phyloP scores from a whole-genome alignment of 2,329 filamentous ascomycete genomes.

The Ascochyta fabae region DNA sequence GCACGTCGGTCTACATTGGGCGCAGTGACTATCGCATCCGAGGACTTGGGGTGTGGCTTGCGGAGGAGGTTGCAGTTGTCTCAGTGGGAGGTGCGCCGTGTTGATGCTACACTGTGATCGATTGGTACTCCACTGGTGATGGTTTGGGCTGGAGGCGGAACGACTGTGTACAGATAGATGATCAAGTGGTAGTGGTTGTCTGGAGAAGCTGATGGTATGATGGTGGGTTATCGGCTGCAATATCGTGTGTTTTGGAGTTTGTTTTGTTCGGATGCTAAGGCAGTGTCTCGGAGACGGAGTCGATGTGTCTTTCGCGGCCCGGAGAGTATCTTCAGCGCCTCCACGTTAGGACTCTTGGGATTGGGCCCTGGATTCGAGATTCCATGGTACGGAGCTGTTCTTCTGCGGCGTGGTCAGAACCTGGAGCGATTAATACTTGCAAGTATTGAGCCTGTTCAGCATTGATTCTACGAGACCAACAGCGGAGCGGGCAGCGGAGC shows the following conservation, averaged over 20 bases:
- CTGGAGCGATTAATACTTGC: not conserved
- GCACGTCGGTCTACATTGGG: constrained; percentile 1
- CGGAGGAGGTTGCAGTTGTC: constrained; percentile 12
- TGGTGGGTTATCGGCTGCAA: not conserved
- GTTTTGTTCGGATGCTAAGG: not conserved
- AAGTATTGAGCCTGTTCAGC: no score
- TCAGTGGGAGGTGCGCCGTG: not conserved
- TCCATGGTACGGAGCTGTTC: not conserved
- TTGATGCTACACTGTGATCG: constrained; percentile 14
- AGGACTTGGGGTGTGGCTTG: constrained; percentile 5
- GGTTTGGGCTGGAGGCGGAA: not conserved
- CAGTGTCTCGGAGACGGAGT: not conserved
- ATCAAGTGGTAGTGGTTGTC: not conserved
- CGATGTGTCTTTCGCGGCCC: no score
- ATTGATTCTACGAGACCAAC: no score
- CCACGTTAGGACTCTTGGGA: not conserved
- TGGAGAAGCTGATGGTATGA: not conserved
- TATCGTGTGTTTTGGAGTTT: not conserved
- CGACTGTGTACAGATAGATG: not conserved
- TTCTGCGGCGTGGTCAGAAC: not conserved
- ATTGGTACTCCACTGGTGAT: constrained; percentile 1
- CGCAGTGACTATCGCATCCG: not conserved
- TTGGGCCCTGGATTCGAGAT: not conserved
- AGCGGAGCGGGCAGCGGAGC: no score
- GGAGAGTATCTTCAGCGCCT: not conserved